Base-by-base conservation (phyloP, 495 filamentous ascomycete species). In the Evernia prunastri region DNA sequence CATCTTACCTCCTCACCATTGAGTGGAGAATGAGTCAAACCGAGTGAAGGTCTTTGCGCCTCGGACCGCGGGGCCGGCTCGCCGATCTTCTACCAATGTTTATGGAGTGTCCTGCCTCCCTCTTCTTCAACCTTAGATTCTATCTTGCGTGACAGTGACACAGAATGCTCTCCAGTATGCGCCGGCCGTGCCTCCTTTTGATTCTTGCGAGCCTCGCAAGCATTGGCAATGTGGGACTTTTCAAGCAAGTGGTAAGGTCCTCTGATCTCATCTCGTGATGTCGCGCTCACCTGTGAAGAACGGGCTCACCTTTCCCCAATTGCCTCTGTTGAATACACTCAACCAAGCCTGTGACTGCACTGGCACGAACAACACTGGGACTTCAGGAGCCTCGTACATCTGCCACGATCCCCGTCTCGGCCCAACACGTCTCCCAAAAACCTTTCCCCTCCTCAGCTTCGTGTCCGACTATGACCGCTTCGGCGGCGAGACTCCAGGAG, bases 381-480 rank as follows among this genome's bases (percentile, higher is more conserved):
- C 49, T 0, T 61, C 67, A 45, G 53, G 47, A 17, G 33, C 54
- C 3, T 68, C 67, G 47, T 82, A 79, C 66, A 68, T 84, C 66
- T 85, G 82, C 69, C 76, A 80, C 31, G 81, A 85, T 67, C 63
- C 68, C 0, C 80, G 82, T 25, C 78, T 85, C 2, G 82, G 82
- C 2, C 81, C 82, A 2, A 68, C 73, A 9, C 56, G 63, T 4
- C 72, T 78, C 8, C 82, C 82, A 1, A 65, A 58, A 4, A 68
- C 60, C 6, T 71, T 80, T 56, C 74, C 79, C 18, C 73, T 82
- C 29, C 68, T 65, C 59, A 74, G 63, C 27, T 70, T 71, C 49
- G 72, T 76, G 11, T 68, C 58, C 56, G 73, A 69, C 36, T 83
- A 83, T 68, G 71, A 79, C 66, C 78, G 76, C 20, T 79, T 82